A percentile compares a stretch with the other conserved stretches of the same genome.
phyloP scores from a whole-genome alignment of 1,139 yeast genomes.

The Zygotorulaspora mrakii region DNA sequence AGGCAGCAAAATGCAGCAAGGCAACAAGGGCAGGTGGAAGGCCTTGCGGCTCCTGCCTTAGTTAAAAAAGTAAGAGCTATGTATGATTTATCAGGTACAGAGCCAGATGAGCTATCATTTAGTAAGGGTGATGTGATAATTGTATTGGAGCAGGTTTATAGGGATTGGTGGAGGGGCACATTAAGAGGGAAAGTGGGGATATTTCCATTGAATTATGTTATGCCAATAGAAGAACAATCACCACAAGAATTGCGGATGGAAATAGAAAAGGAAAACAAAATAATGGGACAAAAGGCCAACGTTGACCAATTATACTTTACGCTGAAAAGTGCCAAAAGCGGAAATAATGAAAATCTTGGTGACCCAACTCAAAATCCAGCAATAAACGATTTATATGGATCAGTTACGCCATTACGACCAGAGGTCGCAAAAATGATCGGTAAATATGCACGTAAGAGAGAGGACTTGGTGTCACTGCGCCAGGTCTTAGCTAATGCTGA shows the following conservation, averaged over 20 bases:
- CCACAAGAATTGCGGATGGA: slow-evolving; percentile 49
- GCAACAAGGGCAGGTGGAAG: not conserved
- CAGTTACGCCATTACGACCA: slow-evolving; percentile 69
- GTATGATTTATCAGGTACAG: slow-evolving; percentile 71
- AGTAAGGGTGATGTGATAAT: slow-evolving; percentile 74
- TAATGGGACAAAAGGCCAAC: slow-evolving; percentile 50
- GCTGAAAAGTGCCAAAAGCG: slow-evolving; percentile 27
- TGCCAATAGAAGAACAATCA: slow-evolving; percentile 68
- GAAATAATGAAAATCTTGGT: slow-evolving; percentile 36
- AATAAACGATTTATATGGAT: slow-evolving; percentile 57
- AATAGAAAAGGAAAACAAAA: slow-evolving; percentile 42
- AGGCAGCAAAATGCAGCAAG: not conserved
- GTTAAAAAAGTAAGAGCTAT: slow-evolving; percentile 76
- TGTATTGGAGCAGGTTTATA: slow-evolving; percentile 80
- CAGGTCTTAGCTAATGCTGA: slow-evolving; percentile 67
- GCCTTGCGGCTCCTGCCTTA: slow-evolving; percentile 37
- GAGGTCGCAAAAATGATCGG: slow-evolving; percentile 69
- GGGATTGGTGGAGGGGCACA: slow-evolving; percentile 96
- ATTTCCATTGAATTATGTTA: slow-evolving; percentile 91
- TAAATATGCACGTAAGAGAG: slow-evolving; percentile 67
- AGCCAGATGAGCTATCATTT: slow-evolving; percentile 68
- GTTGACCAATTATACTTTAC: slow-evolving; percentile 56
- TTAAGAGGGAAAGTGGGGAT: slow-evolving; percentile 77
- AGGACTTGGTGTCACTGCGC: slow-evolving; percentile 69
- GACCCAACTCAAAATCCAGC: slow-evolving; percentile 49